These are phyloP conservation scores for Metschnikowia sp. DNA, from an alignment of 805 yeast genomes.

Conservation along the genomic window DNA sequence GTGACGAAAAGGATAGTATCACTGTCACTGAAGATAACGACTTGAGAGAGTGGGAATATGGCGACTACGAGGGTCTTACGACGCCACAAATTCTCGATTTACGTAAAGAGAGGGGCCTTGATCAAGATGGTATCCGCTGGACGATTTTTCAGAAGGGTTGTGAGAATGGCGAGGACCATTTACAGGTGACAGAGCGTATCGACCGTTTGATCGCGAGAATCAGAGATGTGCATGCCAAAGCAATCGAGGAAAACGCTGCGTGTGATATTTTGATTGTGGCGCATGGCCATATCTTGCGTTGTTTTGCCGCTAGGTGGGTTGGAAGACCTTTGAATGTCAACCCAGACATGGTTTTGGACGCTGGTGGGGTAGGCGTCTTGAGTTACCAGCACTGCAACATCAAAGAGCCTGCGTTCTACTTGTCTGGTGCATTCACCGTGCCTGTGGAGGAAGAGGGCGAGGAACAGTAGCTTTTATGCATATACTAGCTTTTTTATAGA, in stretches of 20 bases:
- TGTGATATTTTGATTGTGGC: conserved; percentile 83
- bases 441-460: conserved; percentile 59
- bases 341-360: conserved; percentile 83
- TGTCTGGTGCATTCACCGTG: conserved; percentile 80
- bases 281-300: conserved; percentile 90
- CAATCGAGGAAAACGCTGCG: conserved; percentile 47
- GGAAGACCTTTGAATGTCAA: conserved; percentile 53
- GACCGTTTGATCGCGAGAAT: conserved; percentile 68
- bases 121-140: conserved; percentile 50
- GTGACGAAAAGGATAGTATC: conserved; percentile 39
- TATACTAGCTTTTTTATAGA: too few species aligned
- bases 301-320: conserved; percentile 89
- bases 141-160: conserved; percentile 90
- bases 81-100: conserved; percentile 63
- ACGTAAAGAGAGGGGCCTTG: conserved; percentile 58
- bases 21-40: conserved; percentile 55
- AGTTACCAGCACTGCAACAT: conserved; percentile 83
- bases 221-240: conserved; percentile 53
- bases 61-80: conserved; percentile 85
- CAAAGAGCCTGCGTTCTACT: conserved; percentile 80
- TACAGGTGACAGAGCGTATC: conserved; percentile 65
- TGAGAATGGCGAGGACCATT: conserved; percentile 77
- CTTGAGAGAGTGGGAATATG: conserved; percentile 93
- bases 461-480: conserved; percentile 6
- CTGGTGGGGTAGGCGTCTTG: conserved; percentile 93